A percentile compares a stretch with the other conserved stretches of the same genome.
phyloP scores from a whole-genome alignment of 345 rosid species.

The Salix dunnii region DNA sequence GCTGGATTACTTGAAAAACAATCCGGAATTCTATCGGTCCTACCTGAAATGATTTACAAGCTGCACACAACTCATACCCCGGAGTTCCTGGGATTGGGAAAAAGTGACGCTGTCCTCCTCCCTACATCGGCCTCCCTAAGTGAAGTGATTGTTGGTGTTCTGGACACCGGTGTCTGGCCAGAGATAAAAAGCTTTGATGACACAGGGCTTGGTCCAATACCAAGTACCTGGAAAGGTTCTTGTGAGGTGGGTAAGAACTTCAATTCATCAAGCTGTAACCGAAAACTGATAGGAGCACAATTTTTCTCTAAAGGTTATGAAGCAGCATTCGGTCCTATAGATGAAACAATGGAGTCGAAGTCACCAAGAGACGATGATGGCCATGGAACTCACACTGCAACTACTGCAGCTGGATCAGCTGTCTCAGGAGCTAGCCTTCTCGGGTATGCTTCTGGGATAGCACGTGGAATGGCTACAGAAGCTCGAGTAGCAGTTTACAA shows the following conservation, averaged over 20 bases:
- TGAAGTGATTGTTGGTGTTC: conserved; percentile 26
- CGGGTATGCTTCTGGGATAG: conserved; percentile 24
- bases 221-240: conserved; percentile 27
- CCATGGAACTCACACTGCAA: conserved; percentile 33
- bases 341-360: conserved; percentile 24
- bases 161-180: conserved; percentile 36
- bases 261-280: conserved; percentile 28
- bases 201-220: conserved; percentile 31
- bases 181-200: conserved; percentile 25
- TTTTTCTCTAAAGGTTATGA: conserved; percentile 27
- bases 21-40: conserved; percentile 19
- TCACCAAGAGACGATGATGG: conserved; percentile 34
- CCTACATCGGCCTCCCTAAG: conserved; percentile 13
- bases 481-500: conserved; percentile 30
- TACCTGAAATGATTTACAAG: conserved; percentile 21
- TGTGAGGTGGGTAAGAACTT: conserved; percentile 29
- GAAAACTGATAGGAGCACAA: conserved; percentile 30
- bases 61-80: conserved; percentile 28
- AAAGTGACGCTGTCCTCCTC: conserved; percentile 7
- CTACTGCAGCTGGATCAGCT: conserved; percentile 29
- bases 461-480: conserved; percentile 30
- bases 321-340: conserved; percentile 26
- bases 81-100: conserved; percentile 24
- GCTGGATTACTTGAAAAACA: conserved; percentile 19
- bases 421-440: conserved; percentile 31